Conservation (phyloP, 768 basidiomycete species). For the Russula dissimulans region DNA sequence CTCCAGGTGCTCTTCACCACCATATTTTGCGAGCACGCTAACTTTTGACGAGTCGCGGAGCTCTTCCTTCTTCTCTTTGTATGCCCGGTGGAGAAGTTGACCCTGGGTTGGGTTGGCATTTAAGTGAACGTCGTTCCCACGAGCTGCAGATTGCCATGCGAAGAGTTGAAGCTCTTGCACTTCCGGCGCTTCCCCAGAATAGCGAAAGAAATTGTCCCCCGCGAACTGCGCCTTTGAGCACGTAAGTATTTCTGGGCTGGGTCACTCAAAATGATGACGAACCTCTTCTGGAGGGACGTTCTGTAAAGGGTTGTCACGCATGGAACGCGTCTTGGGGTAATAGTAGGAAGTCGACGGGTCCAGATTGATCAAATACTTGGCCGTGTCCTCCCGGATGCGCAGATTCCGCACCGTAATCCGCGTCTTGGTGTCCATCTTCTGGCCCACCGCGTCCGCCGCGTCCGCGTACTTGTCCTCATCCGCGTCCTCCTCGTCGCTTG, state of each 20-base stretch:
- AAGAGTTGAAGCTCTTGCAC: constrained; percentile 87
- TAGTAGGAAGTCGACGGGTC: constrained; percentile 96
- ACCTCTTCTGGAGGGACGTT: constrained; percentile 83
- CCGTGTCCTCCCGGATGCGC: constrained; percentile 97
- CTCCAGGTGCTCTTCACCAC: constrained; percentile 87
- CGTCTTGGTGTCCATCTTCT: constrained; percentile 96
- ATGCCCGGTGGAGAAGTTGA: constrained; percentile 84
- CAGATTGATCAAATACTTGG: constrained; percentile 95
- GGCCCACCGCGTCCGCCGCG: constrained; percentile 93
- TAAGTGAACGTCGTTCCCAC: constrained; percentile 91
- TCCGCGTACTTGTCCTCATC: constrained; percentile 99
- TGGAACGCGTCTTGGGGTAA: constrained; percentile 98
- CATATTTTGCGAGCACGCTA: constrained; percentile 87
- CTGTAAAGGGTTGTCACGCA: constrained; percentile 90
- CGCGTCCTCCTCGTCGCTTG: constrained; percentile 89
- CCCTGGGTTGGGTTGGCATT: constrained; percentile 97
- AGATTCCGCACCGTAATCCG: constrained; percentile 97
- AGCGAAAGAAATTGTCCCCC: constrained; percentile 93
- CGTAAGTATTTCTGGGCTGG: background rate
- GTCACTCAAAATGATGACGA: constrained; percentile 18
- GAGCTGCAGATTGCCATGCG: constrained; percentile 91
- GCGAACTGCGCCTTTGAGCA: constrained; percentile 71
- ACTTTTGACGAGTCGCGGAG: constrained; percentile 82
- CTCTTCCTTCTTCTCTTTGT: constrained; percentile 85
- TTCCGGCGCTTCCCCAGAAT: too few species aligned